Evolutionary conservation across 441 rosid species (phyloP).

Genomic region (Daphne laureola): DNA sequence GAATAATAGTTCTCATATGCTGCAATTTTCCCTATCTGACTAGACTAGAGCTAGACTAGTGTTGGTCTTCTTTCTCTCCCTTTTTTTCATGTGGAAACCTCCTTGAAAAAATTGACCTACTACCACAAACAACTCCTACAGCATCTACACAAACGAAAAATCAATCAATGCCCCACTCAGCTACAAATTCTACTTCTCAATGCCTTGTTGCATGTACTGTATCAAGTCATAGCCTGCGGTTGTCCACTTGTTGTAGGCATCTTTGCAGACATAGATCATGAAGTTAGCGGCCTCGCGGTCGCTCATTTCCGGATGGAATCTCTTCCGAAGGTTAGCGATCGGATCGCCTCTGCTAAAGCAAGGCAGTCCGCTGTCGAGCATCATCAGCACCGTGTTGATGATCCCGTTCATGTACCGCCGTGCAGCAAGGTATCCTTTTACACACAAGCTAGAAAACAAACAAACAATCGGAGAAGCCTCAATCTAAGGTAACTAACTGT

Average conservation of each 20-base stretch:
- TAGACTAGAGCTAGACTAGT: too few species aligned
- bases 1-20: too few species aligned
- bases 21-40: too few species aligned
- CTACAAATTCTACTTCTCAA: constrained; percentile 53
- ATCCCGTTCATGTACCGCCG: constrained; percentile 94
- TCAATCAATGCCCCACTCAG: too few species aligned
- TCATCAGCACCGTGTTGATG: constrained; percentile 72
- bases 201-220: constrained; percentile 94
- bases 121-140: too few species aligned
- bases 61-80: too few species aligned
- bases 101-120: too few species aligned
- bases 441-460: constrained; percentile 72
- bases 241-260: constrained; percentile 96
- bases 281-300: constrained; percentile 97
- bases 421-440: constrained; percentile 89
- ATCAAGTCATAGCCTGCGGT: constrained; percentile 97
- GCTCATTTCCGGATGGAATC: constrained; percentile 94
- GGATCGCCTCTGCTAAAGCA: constrained; percentile 98
- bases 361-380: constrained; percentile 94
- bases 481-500: neutral
- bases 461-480: neutral
- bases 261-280: constrained; percentile 83
- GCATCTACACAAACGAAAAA: too few species aligned
- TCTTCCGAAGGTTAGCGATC: constrained; percentile 83
- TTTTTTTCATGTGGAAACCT: too few species aligned